Evolutionary conservation across 2,329 filamentous ascomycete genomes (phyloP).

Genomic region (Colletotrichum ledebouriae): DNA sequence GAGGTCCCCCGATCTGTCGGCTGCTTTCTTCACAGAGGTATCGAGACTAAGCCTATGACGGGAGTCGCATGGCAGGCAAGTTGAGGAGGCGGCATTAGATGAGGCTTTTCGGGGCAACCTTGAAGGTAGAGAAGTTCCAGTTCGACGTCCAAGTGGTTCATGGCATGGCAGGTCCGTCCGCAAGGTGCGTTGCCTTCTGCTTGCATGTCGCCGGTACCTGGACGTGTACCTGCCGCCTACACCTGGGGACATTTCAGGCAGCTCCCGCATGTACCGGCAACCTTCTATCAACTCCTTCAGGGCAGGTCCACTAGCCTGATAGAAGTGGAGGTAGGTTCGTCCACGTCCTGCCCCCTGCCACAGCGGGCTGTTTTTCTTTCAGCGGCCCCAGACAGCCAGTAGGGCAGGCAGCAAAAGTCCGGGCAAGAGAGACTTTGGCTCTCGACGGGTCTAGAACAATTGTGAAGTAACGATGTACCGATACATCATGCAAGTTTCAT

Average conservation of each 20-base stretch:
- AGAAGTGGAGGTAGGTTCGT: no score
- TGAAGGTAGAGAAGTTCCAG: constrained; percentile 12
- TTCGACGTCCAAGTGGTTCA: constrained; percentile 34
- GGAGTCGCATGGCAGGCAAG: constrained; percentile 14
- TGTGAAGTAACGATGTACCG: not conserved
- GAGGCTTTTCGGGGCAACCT: constrained; percentile 16
- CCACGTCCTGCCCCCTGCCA: not conserved
- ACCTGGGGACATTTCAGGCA: constrained; percentile 10
- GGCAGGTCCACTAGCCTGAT: not conserved
- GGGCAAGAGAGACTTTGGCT: not conserved
- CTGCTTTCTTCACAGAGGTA: no score
- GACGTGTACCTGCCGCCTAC: not conserved
- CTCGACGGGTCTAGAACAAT: constrained; percentile 7
- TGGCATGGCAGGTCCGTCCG: constrained; percentile 21
- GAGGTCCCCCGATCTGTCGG: not conserved
- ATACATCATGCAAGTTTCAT: constrained; percentile 8
- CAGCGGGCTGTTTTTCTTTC: not conserved
- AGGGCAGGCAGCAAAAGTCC: no score
- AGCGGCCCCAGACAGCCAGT: no score
- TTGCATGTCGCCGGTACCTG: not conserved
- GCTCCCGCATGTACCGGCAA: constrained; percentile 18
- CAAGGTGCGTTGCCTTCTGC: not conserved
- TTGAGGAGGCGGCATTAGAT: constrained; percentile 6
- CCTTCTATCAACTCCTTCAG: not conserved
- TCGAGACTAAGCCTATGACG: not conserved